Base-by-base conservation (phyloP, 441 rosid species). In the Oxalis stricta region DNA sequence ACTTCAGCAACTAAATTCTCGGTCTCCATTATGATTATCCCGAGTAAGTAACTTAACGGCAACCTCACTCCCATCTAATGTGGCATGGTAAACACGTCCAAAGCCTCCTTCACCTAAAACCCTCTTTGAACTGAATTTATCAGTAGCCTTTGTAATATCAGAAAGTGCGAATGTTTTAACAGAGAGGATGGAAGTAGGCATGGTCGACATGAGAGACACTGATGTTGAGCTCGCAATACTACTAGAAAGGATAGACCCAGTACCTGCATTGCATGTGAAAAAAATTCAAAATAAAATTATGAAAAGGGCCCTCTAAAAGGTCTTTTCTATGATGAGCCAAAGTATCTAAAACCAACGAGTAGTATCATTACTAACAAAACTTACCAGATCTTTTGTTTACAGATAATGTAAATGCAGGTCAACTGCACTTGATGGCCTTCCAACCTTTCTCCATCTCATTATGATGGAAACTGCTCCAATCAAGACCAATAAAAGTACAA, bases 51-150 rank as follows among this genome's bases (percentile, higher is more conserved):
- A 36, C 60, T 89, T 89, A 37, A 89, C 95, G 41, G 97, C 97
- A 71, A 70, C 69, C 72, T 79, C 95, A 30, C 59, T 68, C 68
- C 79, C 82, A 70, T 85, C 78, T 49, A 74, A 94, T 76, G 74
- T 60, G 39, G 40, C 97, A 40, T 10, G 59, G 53, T 77, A 89
- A 44, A 89, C 97, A 52, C 97, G 81, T 38, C 97, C 97, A 77
- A 89, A 89, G 44, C 97, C 97, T 20, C 97, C 97, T 68, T 85
- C 92, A n/a, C 97, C 97, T 54, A 89, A 76, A 59, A 89, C 61
- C 62, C 74, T 77, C 55, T 56, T 71, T n/a, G 89, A 75, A 68
- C 82, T 82, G 64, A 89, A 89, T 60, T 68, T 82, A 15, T 79
- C 82, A 28, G 97, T 89, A 28, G 89, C 95, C 61, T 60, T 77